Conservation (phyloP, 78 protist genomes). For the Planoprotostelium fungivorum region DNA sequence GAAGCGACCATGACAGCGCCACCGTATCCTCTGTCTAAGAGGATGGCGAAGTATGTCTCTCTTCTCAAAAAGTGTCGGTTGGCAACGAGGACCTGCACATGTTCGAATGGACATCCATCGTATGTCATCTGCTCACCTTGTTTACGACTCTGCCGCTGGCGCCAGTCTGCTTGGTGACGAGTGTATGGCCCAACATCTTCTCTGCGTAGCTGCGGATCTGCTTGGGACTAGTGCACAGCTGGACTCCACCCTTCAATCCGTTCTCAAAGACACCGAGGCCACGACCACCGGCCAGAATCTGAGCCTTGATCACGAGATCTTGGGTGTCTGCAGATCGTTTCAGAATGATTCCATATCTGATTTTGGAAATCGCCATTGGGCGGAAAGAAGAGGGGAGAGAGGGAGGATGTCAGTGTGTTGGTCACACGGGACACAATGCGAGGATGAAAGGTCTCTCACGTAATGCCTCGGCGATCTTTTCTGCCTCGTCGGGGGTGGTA, state of each 20-base stretch:
- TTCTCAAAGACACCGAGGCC: constrained; percentile 90
- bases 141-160: constrained; percentile 71
- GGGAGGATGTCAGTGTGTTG: too few species aligned
- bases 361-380: constrained; percentile 28
- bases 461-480: constrained; percentile 32
- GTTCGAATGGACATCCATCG: neutral
- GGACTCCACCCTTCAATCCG: constrained; percentile 94
- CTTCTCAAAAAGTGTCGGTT: constrained; percentile 51
- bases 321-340: constrained; percentile 7
- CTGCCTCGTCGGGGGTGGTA: constrained; percentile 47
- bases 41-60: constrained; percentile 94
- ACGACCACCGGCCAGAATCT: constrained; percentile 97
- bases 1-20: constrained; percentile 67
- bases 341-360: too few species aligned
- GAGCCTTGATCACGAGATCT: constrained; percentile 65
- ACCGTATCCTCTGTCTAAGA: constrained; percentile 84
- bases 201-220: constrained; percentile 23
- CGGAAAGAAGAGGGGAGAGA: too few species aligned
- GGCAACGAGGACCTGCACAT: constrained; percentile 47
- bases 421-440: too few species aligned
- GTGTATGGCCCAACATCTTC: constrained; percentile 86
- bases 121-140: constrained; percentile 10
- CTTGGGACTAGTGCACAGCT: constrained; percentile 25
- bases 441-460: constrained; percentile 17
- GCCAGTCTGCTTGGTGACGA: constrained; percentile 93